Percentiles rank a stretch among this genome's conserved stretches.
These are phyloP conservation scores for Angophora floribunda DNA, from an alignment of 345 rosid genomes.

Conservation along the genomic window DNA sequence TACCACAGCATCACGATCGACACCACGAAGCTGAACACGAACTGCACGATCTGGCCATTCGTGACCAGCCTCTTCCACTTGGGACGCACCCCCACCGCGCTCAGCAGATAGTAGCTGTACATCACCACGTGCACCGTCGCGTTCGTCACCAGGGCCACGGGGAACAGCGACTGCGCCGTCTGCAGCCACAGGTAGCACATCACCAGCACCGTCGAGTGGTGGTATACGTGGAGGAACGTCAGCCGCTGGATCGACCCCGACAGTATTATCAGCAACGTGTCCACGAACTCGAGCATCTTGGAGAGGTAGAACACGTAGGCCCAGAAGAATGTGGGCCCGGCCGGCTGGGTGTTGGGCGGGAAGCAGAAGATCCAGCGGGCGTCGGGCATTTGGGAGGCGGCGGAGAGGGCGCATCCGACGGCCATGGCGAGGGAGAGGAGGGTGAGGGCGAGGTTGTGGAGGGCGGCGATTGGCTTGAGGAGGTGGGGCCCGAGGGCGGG, in stretches of 20 bases:
- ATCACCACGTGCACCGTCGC: slow-evolving; percentile 49
- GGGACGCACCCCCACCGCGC: slow-evolving; percentile 40
- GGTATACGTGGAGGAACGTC: slow-evolving; percentile 68
- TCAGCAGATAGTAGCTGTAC: slow-evolving; percentile 45
- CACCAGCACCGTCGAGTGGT: slow-evolving; percentile 47
- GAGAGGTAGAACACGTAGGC: slow-evolving; percentile 58
- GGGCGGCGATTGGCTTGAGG: slow-evolving; percentile 63
- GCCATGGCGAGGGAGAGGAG: slow-evolving; percentile 66
- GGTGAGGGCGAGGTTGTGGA: slow-evolving; percentile 59
- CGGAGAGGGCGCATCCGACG: slow-evolving; percentile 52
- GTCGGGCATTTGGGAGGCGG: slow-evolving; percentile 13
- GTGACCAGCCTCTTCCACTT: slow-evolving; percentile 63
- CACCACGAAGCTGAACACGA: slow-evolving; percentile 28
- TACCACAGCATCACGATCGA: slow-evolving; percentile 25
- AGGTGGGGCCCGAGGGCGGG: slow-evolving; percentile 20
- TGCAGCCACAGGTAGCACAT: slow-evolving; percentile 48
- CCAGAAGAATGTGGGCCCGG: slow-evolving; percentile 70
- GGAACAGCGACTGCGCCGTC: slow-evolving; percentile 39
- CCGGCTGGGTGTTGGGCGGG: slow-evolving; percentile 27
- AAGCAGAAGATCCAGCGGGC: slow-evolving; percentile 33
- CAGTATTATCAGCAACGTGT: slow-evolving; percentile 46
- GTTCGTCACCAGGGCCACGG: slow-evolving; percentile 43
- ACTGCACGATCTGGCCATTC: slow-evolving; percentile 54
- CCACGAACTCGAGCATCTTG: slow-evolving; percentile 44
- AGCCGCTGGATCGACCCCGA: slow-evolving; percentile 29